phyloP scores from a whole-genome alignment of 495 filamentous ascomycete genomes.

The Neurospora sp. region DNA sequence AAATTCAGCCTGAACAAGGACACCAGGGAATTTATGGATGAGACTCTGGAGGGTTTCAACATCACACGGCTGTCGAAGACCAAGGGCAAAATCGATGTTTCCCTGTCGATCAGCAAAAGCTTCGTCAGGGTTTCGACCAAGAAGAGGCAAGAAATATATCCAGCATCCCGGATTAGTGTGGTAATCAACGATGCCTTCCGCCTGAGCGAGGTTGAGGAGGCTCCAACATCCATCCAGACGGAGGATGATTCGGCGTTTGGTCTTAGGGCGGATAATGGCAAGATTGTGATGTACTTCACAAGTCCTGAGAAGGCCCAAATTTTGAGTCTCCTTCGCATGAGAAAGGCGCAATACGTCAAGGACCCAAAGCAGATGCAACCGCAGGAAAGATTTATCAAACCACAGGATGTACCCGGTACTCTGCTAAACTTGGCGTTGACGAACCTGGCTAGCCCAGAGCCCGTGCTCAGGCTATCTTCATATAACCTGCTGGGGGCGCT shows the following conservation, averaged over 20 bases:
- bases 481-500: conserved; percentile 55
- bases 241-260: conserved; percentile 61
- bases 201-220: conserved; percentile 53
- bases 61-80: conserved; percentile 54
- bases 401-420: conserved; percentile 59
- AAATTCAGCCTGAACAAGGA: conserved; percentile 56
- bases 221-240: conserved; percentile 48
- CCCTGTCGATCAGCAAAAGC: conserved; percentile 53
- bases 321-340: conserved; percentile 47
- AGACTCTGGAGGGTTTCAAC: conserved; percentile 53
- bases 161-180: conserved; percentile 44
- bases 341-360: conserved; percentile 51
- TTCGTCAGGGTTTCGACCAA: conserved; percentile 60
- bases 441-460: conserved; percentile 50
- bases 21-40: conserved; percentile 53
- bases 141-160: conserved; percentile 55
- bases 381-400: conserved; percentile 50
- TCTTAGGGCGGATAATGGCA: conserved; percentile 54
- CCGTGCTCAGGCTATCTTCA: conserved; percentile 45
- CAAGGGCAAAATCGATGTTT: conserved; percentile 55
- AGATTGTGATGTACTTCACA: conserved; percentile 57
- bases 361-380: conserved; percentile 46
- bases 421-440: conserved; percentile 54
- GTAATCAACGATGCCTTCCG: conserved; percentile 60
- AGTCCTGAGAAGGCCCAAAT: conserved; percentile 51